Evolutionary conservation across 768 basidiomycete genomes (phyloP).

Genomic region (Russula sp.): DNA sequence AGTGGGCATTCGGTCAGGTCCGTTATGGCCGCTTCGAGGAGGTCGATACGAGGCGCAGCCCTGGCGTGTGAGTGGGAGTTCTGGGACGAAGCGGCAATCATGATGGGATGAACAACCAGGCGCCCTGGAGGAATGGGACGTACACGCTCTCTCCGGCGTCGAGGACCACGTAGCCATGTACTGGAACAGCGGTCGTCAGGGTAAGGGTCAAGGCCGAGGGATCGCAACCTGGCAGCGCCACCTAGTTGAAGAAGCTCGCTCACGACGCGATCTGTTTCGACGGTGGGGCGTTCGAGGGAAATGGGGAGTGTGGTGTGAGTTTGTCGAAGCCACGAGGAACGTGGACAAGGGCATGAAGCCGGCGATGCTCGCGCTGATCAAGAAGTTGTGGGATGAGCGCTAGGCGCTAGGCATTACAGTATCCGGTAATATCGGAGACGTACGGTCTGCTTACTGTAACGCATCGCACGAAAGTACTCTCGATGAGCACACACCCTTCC

Average conservation of each 20-base stretch:
- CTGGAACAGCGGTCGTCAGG: conserved; percentile 76
- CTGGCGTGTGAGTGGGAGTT: conserved; percentile 64
- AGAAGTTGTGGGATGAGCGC: too few species aligned
- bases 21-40: conserved; percentile 82
- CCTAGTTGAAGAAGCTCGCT: conserved; percentile 93
- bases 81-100: conserved; percentile 77
- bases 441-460: too few species aligned
- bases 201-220: conserved; percentile 70
- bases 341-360: too few species aligned
- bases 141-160: conserved; percentile 65
- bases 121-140: conserved; percentile 78
- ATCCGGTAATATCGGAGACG: too few species aligned
- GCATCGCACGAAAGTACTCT: too few species aligned
- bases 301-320: too few species aligned
- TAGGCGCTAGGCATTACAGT: too few species aligned
- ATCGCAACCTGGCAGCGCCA: conserved; percentile 69
- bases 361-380: too few species aligned
- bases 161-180: conserved; percentile 83
- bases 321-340: too few species aligned
- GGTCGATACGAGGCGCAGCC: conserved; percentile 59
- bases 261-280: conserved; percentile 47
- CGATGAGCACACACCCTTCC: too few species aligned
- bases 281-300: too few species aligned
- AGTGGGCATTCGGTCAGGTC: conserved; percentile 62
- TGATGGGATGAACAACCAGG: conserved; percentile 93